A percentile compares a stretch with the other conserved stretches of the same genome.
Evolutionary conservation across 805 yeast genomes (phyloP).

Genomic region (Candida berthetii): DNA sequence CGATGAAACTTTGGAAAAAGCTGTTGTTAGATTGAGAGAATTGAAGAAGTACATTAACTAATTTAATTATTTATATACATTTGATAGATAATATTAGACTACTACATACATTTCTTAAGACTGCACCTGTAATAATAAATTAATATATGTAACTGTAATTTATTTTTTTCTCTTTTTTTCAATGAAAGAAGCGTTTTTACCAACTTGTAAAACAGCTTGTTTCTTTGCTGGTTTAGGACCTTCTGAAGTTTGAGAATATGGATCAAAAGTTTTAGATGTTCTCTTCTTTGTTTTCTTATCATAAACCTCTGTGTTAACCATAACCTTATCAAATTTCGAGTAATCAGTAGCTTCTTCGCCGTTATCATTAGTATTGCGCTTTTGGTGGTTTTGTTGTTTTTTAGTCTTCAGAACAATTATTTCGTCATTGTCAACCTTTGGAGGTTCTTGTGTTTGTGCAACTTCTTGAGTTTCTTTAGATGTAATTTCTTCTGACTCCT

Average conservation of each 20-base stretch:
- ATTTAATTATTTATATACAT: background rate
- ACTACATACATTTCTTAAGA: background rate
- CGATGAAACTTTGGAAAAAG: conserved; percentile 71
- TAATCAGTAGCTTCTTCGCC: conserved; percentile 35
- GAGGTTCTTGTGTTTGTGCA: background rate
- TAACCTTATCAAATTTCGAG: conserved; percentile 33
- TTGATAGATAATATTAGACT: background rate
- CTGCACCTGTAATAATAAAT: background rate
- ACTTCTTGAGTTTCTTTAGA: conserved; percentile 1
- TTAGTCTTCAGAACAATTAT: conserved; percentile 32
- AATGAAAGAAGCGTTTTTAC: conserved; percentile 17
- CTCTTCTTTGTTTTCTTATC: conserved; percentile 26
- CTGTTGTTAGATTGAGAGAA: conserved; percentile 67
- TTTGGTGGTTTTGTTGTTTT: conserved; percentile 3
- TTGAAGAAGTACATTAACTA: conserved; percentile 55
- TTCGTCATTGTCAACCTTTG: conserved; percentile 19
- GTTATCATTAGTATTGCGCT: conserved; percentile 2
- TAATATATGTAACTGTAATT: background rate
- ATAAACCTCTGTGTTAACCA: conserved; percentile 19
- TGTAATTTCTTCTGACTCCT: conserved; percentile 1
- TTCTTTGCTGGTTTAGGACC: conserved; percentile 54
- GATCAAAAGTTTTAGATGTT: conserved; percentile 41
- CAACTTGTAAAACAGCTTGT: conserved; percentile 9
- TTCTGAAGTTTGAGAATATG: conserved; percentile 41
- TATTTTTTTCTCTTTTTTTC: conserved; percentile 11